Percentiles rank a stretch among this genome's conserved stretches.
Evolutionary conservation across 345 rosid species (phyloP).

Genomic region (Carallia pectinifolia): DNA sequence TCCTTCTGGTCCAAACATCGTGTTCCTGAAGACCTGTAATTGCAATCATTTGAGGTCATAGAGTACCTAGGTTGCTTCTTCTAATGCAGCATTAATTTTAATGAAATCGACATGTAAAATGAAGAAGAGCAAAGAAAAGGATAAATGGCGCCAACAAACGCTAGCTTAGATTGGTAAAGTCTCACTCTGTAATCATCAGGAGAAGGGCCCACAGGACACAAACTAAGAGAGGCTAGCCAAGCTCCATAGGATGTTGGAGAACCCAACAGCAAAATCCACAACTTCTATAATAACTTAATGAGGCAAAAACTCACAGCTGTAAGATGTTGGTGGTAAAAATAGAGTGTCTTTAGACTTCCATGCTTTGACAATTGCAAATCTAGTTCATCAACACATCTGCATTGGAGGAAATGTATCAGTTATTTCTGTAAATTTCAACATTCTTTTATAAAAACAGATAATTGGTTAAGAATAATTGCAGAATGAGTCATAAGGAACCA

Average conservation of each 20-base stretch:
- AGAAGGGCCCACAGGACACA: not conserved
- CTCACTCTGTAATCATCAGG: not conserved
- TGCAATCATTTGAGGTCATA: conserved; percentile 16
- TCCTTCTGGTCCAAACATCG: conserved; percentile 99
- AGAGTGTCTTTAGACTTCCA: conserved; percentile 89
- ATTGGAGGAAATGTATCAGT: conserved; percentile 19
- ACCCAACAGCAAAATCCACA: not conserved
- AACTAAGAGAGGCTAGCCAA: not conserved
- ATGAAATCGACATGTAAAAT: not conserved
- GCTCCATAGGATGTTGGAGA: not conserved
- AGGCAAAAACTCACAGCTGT: conserved; percentile 60
- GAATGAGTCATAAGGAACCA: not conserved
- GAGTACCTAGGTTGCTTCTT: not conserved
- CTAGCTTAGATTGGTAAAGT: too few species aligned
- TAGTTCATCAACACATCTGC: conserved; percentile 93
- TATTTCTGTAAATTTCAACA: not conserved
- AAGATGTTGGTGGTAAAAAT: conserved; percentile 94
- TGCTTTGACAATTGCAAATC: conserved; percentile 92
- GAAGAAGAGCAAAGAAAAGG: not conserved
- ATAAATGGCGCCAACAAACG: not conserved
- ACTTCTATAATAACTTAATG: not conserved
- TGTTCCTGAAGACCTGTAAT: conserved; percentile 87
- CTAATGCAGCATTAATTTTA: not conserved
- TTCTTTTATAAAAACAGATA: not conserved
- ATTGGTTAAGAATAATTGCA: not conserved